A percentile compares a stretch with the other conserved stretches of the same genome.
Conservation (phyloP, 2,329 filamentous ascomycete species). For the Aureobasidium musti region DNA sequence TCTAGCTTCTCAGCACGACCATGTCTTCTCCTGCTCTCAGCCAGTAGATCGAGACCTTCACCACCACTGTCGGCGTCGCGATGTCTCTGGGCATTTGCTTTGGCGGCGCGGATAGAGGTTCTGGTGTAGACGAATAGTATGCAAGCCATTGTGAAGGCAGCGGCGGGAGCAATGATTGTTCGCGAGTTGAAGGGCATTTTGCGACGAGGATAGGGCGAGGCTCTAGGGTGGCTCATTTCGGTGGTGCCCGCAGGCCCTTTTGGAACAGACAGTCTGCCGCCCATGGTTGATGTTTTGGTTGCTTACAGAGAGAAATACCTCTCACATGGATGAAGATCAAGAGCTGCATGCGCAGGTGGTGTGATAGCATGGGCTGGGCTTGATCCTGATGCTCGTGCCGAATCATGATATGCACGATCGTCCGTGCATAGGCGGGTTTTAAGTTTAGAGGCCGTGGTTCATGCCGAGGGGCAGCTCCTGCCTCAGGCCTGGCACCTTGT, state of each 20-base stretch:
- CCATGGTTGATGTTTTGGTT: slow-evolving; percentile 43
- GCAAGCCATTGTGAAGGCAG: slow-evolving; percentile 63
- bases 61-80: slow-evolving; percentile 59
- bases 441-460: slow-evolving; percentile 12
- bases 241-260: slow-evolving; percentile 47
- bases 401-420: background rate
- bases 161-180: slow-evolving; percentile 61
- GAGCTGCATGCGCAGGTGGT: slow-evolving; percentile 14
- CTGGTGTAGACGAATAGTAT: slow-evolving; percentile 64
- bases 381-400: background rate
- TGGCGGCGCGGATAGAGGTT: slow-evolving; percentile 66
- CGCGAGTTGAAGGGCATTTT: slow-evolving; percentile 39
- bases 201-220: slow-evolving; percentile 39
- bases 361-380: slow-evolving; percentile 8
- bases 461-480: slow-evolving; percentile 8
- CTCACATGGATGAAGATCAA: background rate
- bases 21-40: slow-evolving; percentile 58
- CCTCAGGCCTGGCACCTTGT: background rate
- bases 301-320: background rate
- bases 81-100: slow-evolving; percentile 63
- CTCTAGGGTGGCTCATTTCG: slow-evolving; percentile 43
- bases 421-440: background rate
- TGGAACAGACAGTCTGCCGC: slow-evolving; percentile 51
- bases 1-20: slow-evolving; percentile 52
- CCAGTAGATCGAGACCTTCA: slow-evolving; percentile 54